Evolutionary conservation across 2,329 filamentous ascomycete genomes (phyloP).

Genomic region (Calonectria henricotiae): DNA sequence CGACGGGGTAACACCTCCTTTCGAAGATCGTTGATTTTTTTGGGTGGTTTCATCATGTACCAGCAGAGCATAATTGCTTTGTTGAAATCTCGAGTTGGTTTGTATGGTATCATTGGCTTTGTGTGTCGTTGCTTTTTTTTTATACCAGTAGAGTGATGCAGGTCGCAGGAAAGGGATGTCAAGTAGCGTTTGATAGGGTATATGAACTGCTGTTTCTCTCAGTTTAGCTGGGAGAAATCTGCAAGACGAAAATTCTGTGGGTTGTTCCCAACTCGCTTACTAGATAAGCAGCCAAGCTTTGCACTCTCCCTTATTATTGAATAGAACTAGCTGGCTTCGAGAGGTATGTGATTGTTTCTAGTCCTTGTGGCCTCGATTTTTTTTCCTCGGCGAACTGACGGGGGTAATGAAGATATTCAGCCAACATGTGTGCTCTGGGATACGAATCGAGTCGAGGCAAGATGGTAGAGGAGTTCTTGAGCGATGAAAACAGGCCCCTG

Average conservation of each 20-base stretch:
- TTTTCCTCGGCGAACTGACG: background rate
- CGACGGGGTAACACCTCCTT: background rate
- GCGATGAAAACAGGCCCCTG: background rate
- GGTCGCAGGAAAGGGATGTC: background rate
- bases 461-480: background rate
- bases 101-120: background rate
- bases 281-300: background rate
- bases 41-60: background rate
- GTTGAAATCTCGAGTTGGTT: background rate
- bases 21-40: background rate
- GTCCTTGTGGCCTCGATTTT: too few relatives aligned
- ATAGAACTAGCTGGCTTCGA: background rate
- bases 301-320: background rate
- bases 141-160: background rate
- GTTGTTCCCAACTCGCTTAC: too few relatives aligned
- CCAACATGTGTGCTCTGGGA: background rate
- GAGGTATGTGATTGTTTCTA: background rate
- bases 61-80: background rate
- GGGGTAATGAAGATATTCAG: background rate
- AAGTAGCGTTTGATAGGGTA: background rate
- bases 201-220: constrained; percentile 15
- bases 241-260: background rate
- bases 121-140: constrained; percentile 5
- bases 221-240: background rate
- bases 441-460: background rate